Percentiles rank a stretch among this genome's conserved stretches.
phyloP scores from a whole-genome alignment of 163 green algal species.

The Scenedesmus sp. region DNA sequence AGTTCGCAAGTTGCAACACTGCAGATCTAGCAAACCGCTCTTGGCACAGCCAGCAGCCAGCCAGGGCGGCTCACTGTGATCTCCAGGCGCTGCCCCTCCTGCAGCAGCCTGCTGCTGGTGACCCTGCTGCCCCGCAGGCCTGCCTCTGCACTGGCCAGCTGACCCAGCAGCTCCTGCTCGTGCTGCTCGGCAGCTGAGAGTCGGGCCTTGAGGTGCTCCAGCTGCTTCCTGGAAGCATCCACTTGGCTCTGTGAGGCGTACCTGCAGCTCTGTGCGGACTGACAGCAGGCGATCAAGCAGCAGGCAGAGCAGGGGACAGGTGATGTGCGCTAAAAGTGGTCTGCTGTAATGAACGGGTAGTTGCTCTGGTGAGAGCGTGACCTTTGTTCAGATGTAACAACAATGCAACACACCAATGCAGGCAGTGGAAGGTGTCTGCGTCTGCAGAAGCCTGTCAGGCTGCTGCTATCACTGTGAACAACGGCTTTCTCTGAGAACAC shows the following conservation, averaged over 20 bases:
- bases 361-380: neutral
- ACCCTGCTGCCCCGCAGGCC: constrained; percentile 1
- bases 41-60: neutral
- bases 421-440: neutral
- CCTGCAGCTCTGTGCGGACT: constrained; percentile 7
- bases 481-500: too few species aligned
- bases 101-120: constrained; percentile 44
- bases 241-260: neutral
- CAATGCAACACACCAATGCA: too few species aligned
- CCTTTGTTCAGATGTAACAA: too few species aligned
- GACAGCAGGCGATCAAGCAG: neutral
- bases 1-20: neutral
- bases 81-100: constrained; percentile 35
- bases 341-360: neutral
- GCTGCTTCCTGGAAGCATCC: neutral
- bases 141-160: constrained; percentile 42
- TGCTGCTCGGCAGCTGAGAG: neutral
- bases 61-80: neutral
- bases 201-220: neutral
- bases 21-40: too few species aligned
- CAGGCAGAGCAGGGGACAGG: neutral
- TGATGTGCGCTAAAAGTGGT: neutral
- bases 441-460: neutral
- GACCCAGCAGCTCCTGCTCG: constrained; percentile 17
- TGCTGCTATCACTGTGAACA: neutral